Evolutionary conservation across 192 early-diverging fungal genomes (phyloP).

Genomic region (Coemansia sp.): DNA sequence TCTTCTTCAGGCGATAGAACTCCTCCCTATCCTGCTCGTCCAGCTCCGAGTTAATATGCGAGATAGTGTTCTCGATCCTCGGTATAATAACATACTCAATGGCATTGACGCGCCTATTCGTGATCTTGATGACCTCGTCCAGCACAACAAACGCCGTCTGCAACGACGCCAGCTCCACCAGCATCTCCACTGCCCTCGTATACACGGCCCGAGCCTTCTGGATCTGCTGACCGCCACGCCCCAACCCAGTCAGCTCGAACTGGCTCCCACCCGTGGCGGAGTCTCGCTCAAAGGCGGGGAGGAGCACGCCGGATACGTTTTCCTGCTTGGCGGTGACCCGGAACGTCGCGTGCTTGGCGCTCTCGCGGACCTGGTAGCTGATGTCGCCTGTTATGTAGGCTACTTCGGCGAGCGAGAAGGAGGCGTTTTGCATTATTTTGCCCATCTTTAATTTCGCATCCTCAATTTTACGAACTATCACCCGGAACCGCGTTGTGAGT

Average conservation of each 20-base stretch:
- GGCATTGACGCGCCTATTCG: constrained; percentile 98
- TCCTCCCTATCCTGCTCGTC: constrained; percentile 99
- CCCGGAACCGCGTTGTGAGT: constrained; percentile 89
- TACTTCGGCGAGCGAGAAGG: constrained; percentile 97
- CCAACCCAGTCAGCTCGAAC: constrained; percentile 98
- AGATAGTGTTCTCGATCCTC: constrained; percentile 96
- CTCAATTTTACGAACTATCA: constrained; percentile 95
- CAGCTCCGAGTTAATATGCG: constrained; percentile 92
- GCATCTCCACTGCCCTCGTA: constrained; percentile 88
- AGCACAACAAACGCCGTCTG: constrained; percentile 99
- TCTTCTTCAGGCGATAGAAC: constrained; percentile 97
- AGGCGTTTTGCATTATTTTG: constrained; percentile 96
- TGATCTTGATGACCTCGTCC: constrained; percentile 99
- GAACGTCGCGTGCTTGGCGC: constrained; percentile 86
- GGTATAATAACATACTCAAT: constrained; percentile 99
- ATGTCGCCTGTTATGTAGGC: constrained; percentile 97
- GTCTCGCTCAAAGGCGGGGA: constrained; percentile 83
- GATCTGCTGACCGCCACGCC: constrained; percentile 96
- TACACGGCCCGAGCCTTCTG: constrained; percentile 94
- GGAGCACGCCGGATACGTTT: constrained; percentile 96
- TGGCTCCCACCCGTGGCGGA: constrained; percentile 63
- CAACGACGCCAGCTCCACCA: constrained; percentile 96
- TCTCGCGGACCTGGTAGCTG: constrained; percentile 95
- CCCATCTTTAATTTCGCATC: constrained; percentile 99
- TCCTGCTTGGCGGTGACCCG: constrained; percentile 90